Conservation (phyloP, 2,329 filamentous ascomycete species). For the Pezicula radicicola region DNA sequence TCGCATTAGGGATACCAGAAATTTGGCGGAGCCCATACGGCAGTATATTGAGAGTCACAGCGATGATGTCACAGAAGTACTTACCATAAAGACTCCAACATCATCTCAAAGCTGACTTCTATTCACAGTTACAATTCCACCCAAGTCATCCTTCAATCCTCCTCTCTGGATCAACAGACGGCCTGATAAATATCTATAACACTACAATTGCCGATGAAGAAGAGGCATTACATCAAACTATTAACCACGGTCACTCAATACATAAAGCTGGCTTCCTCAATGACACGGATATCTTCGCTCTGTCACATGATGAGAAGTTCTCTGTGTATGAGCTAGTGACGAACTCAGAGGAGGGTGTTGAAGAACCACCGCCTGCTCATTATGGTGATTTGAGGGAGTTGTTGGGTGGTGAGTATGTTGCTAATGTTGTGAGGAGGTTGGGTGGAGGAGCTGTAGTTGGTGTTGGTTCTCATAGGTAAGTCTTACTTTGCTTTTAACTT, state of each 20-base stretch:
- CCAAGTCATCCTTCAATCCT: slow-evolving; percentile 58
- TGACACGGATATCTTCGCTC: slow-evolving; percentile 61
- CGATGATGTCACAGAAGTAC: slow-evolving; percentile 62
- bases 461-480: slow-evolving; percentile 65
- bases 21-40: slow-evolving; percentile 41
- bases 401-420: slow-evolving; percentile 72
- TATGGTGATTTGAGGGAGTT: slow-evolving; percentile 68
- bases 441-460: slow-evolving; percentile 61
- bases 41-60: slow-evolving; percentile 64
- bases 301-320: slow-evolving; percentile 77
- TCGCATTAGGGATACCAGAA: slow-evolving; percentile 52
- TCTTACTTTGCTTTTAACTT: slow-evolving; percentile 14
- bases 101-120: slow-evolving; percentile 20
- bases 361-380: slow-evolving; percentile 43
- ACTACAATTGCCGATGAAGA: slow-evolving; percentile 69
- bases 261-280: slow-evolving; percentile 72
- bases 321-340: slow-evolving; percentile 70
- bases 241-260: slow-evolving; percentile 74
- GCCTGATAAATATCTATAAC: slow-evolving; percentile 75
- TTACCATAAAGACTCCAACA: neutral
- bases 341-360: slow-evolving; percentile 54
- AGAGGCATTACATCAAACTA: slow-evolving; percentile 72
- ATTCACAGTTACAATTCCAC: slow-evolving; percentile 56
- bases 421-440: slow-evolving; percentile 60
- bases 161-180: slow-evolving; percentile 76